Conservation (phyloP, 306 rosid genomes). For the Vigna nakashimae region DNA sequence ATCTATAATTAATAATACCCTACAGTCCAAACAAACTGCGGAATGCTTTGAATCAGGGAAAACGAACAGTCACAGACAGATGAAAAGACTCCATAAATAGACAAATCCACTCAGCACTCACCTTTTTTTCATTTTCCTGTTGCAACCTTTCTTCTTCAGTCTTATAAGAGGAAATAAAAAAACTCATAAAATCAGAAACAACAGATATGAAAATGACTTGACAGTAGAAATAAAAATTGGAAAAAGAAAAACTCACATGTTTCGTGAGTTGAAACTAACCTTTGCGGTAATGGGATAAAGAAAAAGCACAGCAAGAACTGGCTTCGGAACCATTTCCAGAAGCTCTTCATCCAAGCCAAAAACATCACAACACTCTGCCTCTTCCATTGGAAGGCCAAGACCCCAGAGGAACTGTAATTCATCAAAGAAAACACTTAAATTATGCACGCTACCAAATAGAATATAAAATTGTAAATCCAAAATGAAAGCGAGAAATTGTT, state of each 20-base stretch:
- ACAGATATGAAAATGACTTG: neutral
- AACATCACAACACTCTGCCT: conserved; percentile 88
- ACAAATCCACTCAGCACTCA: conserved; percentile 45
- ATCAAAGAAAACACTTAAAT: conserved; percentile 30
- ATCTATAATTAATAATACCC: neutral
- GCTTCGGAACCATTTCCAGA: conserved; percentile 93
- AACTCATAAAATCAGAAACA: conserved; percentile 33
- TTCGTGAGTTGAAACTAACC: conserved; percentile 53
- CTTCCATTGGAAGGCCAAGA: conserved; percentile 73
- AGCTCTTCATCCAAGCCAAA: conserved; percentile 90
- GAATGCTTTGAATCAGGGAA: neutral
- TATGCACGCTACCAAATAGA: neutral
- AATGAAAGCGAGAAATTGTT: neutral
- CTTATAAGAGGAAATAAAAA: conserved; percentile 56
- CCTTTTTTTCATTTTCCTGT: conserved; percentile 67
- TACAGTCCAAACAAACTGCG: neutral
- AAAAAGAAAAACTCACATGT: neutral
- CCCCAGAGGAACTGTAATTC: conserved; percentile 83
- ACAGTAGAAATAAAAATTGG: neutral
- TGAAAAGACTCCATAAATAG: conserved; percentile 15
- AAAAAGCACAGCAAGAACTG: conserved; percentile 93
- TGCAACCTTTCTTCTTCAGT: conserved; percentile 84
- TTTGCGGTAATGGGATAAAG: conserved; percentile 82
- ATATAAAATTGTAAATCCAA: neutral
- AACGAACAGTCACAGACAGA: conserved; percentile 21